Evolutionary conservation across 805 yeast species (phyloP).

Genomic region (Lipomyces sp.): DNA sequence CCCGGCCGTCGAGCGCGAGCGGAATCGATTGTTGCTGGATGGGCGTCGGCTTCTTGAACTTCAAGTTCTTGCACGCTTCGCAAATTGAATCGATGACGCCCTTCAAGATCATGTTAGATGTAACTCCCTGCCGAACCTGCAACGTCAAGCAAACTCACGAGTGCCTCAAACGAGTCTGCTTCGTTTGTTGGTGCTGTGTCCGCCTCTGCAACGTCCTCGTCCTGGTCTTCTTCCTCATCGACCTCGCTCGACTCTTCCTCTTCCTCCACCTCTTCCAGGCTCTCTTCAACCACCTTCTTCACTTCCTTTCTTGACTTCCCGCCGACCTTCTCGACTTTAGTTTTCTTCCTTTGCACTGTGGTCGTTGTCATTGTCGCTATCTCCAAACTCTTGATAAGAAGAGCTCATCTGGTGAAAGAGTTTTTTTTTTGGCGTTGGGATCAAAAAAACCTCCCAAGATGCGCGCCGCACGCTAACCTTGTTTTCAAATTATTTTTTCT

Average conservation of each 20-base stretch:
- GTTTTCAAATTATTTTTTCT: not conserved
- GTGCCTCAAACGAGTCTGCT: constrained; percentile 25
- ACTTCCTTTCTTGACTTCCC: constrained; percentile 41
- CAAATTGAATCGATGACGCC: constrained; percentile 72
- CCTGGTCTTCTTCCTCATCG: constrained; percentile 12
- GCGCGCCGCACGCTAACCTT: not conserved
- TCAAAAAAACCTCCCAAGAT: constrained; percentile 9
- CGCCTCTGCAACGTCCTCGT: too few relatives aligned
- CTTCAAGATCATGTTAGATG: constrained; percentile 9
- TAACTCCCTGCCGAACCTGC: not conserved
- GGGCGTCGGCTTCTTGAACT: constrained; percentile 83
- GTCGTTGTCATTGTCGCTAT: not conserved
- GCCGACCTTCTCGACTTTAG: constrained; percentile 1
- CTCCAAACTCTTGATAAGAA: too few relatives aligned
- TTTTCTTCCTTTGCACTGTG: not conserved
- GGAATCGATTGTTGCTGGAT: constrained; percentile 92
- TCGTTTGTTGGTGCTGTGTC: too few relatives aligned
- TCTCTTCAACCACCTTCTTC: constrained; percentile 28
- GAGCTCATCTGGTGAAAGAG: not conserved
- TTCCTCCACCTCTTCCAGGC: constrained; percentile 33
- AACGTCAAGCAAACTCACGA: constrained; percentile 11
- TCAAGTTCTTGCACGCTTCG: constrained; percentile 72
- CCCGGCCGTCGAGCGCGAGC: constrained; percentile 78
- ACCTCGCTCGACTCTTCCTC: constrained; percentile 6
- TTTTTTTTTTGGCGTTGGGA: not conserved